Evolutionary conservation across 2,329 filamentous ascomycete genomes (phyloP), one percentile per base, ranked within the genome.

Genomic region (Fusarium sp.): DNA sequence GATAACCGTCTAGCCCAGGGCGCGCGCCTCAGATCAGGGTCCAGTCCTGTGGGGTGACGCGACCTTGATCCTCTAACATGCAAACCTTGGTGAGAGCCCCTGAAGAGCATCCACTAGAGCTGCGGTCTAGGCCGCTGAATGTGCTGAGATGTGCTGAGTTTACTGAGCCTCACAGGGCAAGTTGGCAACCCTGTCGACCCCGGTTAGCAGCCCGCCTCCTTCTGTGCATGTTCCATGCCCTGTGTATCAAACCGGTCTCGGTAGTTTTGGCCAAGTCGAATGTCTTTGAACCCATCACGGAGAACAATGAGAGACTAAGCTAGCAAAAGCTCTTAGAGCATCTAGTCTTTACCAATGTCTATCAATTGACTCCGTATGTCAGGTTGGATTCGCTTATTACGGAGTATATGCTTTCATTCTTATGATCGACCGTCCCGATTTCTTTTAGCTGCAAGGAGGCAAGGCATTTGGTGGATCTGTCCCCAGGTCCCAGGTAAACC

Each of bases 371-470:
- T 56, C 26, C 26, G 16, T 35, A 35, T 24, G 29, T 24, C 23
- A 59, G 46, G 37, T 35, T 23, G 26, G 23, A 24, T 57, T 48
- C 46, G 26, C 33, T 63, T 69, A n/a, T n/a, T n/a, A n/a, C n/a
- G n/a, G n/a, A n/a, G n/a, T n/a, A 66, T 28, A 53, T 57, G 47
- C 52, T 42, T 54, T 35, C 31, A 66, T 57, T 43, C 29, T 44
- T 42, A 63, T 63, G 66, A 69, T 69, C 66, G 56, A 57, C 55
- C 54, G 29, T 38, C 60, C 50, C 50, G 60, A 61, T 43, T 53
- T 65, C 66, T 66, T 37, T 69, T 69, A 69, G 61, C 60, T 65
- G 55, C 66, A 69, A 69, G 55, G 61, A 69, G 66, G 43, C 39
- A 53, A 63, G 41, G 57, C 47, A 63, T 69, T 43, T 63, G 50